Base-by-base conservation (phyloP, 2,329 filamentous ascomycete genomes). In the Eutypa lata region DNA sequence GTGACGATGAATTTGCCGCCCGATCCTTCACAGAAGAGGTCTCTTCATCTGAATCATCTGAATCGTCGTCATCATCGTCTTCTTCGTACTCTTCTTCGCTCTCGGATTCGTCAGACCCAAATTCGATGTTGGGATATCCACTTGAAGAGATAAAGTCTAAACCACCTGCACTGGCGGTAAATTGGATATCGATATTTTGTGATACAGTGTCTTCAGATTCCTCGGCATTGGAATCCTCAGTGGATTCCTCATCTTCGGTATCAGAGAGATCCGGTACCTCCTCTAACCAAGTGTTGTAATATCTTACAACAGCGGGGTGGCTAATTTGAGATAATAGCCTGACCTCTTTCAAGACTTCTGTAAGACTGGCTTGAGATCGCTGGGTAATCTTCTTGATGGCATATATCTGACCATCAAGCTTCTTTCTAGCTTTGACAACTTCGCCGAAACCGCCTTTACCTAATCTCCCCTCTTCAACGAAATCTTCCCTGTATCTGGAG, bases 381-480 rank as follows among this genome's bases (percentile, higher is more conserved):
- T 94, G 90, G 1, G 86, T 90, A 56, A 99, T 94, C 68, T 97
- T 97, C 70, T 99, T 99, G 67, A 99, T 90, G 18, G 94, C 94
- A 71, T 97, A 99, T 43, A 95, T 87, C 53, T 92, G 89, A 1
- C 90, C 90, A 67, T 97, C 94, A 3, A 97, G 83, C 73, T 94
- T 96, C 70, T 96, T 96, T 31, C 93, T 84, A 2, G 93, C 93
- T 69, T 96, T 95, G 51, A 97, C 91, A 21, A 99, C 94, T 71
- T 97, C 91, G 5, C 94, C 94, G 71, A 96, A 99, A 0, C 93
- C 94, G 43, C 94, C 94, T 68, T 93, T 95, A 3, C 94, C 94
- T 13, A 99, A 78, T 4, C 89, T 84, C 14, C 90, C 91, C 65
- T 94, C 87, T 71, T 97, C 92, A 18, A 92, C 86, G 71, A 96